Conservation (phyloP, 805 yeast species). For the Isabelozyma gotoi region DNA sequence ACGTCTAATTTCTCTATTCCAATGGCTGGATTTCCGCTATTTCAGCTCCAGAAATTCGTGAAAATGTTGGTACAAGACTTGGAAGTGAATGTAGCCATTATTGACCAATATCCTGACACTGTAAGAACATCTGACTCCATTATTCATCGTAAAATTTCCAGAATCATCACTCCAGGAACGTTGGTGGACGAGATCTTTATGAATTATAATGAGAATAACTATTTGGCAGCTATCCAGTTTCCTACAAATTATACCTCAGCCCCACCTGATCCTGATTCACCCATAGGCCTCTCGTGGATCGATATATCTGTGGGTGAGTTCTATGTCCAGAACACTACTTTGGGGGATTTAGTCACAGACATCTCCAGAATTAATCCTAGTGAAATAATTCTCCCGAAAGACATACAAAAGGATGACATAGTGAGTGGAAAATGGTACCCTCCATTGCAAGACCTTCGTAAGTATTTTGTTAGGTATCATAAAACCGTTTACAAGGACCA, state of each 20-base stretch:
- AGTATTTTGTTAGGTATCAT: conserved; percentile 60
- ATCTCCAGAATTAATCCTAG: conserved; percentile 77
- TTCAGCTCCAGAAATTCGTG: conserved; percentile 69
- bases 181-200: conserved; percentile 82
- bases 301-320: conserved; percentile 85
- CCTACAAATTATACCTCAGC: conserved; percentile 45
- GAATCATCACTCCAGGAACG: conserved; percentile 92
- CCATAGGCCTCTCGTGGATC: conserved; percentile 81
- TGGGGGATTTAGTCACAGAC: conserved; percentile 65
- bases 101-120: conserved; percentile 57
- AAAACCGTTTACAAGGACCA: conserved; percentile 29
- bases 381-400: conserved; percentile 65
- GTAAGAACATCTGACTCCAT: conserved; percentile 22
- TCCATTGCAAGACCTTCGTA: conserved; percentile 55
- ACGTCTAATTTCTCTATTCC: conserved; percentile 49
- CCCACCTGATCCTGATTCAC: conserved; percentile 39
- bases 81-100: conserved; percentile 72
- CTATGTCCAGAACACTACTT: conserved; percentile 61
- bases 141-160: conserved; percentile 66
- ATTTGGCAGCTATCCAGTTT: conserved; percentile 61
- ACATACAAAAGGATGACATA: conserved; percentile 37
- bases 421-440: conserved; percentile 54
- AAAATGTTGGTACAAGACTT: conserved; percentile 69
- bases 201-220: conserved; percentile 71
- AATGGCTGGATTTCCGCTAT: conserved; percentile 90